These are phyloP conservation scores for Rhytidhysteron rufulum DNA, from an alignment of 2,329 filamentous ascomycete genomes.

Conservation along the genomic window DNA sequence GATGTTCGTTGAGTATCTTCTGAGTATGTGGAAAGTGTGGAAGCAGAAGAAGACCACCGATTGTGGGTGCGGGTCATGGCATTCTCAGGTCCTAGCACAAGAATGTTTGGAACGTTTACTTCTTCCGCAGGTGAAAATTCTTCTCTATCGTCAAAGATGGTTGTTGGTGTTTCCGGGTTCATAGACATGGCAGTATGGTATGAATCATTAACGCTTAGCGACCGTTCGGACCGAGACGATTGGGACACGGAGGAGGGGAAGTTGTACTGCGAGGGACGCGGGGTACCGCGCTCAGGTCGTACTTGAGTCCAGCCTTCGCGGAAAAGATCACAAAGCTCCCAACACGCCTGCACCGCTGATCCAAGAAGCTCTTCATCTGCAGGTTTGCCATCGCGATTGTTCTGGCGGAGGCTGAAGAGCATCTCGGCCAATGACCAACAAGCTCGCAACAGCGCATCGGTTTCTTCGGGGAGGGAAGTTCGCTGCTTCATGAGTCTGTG, in stretches of 20 bases:
- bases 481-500: conserved; percentile 96
- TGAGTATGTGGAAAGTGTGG: conserved; percentile 74
- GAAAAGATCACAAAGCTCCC: conserved; percentile 92
- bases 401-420: conserved; percentile 86
- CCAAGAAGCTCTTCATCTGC: conserved; percentile 81
- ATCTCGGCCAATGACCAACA: conserved; percentile 92
- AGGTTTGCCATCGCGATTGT: conserved; percentile 65
- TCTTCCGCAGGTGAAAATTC: conserved; percentile 70
- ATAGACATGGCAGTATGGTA: conserved; percentile 43
- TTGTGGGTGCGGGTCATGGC: conserved; percentile 51
- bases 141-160: conserved; percentile 84
- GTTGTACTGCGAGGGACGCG: conserved; percentile 71
- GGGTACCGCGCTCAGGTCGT: conserved; percentile 79
- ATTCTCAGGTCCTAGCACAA: conserved; percentile 72
- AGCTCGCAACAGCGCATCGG: conserved; percentile 75
- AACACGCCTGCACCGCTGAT: conserved; percentile 87
- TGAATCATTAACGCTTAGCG: conserved; percentile 45
- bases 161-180: conserved; percentile 85
- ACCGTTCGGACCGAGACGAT: conserved; percentile 32
- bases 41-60: conserved; percentile 73
- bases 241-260: conserved; percentile 54
- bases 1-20: conserved; percentile 59
- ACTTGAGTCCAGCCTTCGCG: conserved; percentile 88
- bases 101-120: conserved; percentile 77
- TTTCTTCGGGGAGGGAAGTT: conserved; percentile 72